These are phyloP conservation scores for Naganishia kalamii DNA, from an alignment of 768 basidiomycete species.

Conservation along the genomic window DNA sequence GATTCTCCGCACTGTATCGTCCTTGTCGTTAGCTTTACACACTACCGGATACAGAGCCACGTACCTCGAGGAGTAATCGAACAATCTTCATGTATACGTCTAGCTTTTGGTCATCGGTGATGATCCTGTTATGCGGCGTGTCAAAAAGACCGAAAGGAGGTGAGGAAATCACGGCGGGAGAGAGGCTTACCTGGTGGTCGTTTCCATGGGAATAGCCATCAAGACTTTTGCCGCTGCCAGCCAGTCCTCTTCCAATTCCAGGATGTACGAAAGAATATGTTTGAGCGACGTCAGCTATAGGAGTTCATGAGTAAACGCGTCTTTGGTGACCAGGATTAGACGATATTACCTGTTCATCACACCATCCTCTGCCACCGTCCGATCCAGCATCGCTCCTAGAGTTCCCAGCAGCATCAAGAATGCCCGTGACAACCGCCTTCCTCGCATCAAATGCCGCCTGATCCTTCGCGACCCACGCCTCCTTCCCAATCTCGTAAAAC, in stretches of 20 bases:
- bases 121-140: constrained; percentile 35
- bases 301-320: constrained; percentile 3
- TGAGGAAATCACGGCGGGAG: not conserved
- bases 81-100: constrained; percentile 89
- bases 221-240: constrained; percentile 83
- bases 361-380: constrained; percentile 67
- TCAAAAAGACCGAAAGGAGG: not conserved
- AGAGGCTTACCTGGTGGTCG: constrained; percentile 64
- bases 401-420: constrained; percentile 34
- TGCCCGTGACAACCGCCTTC: constrained; percentile 69
- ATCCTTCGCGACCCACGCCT: constrained; percentile 32
- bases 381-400: constrained; percentile 45
- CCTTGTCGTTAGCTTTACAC: not conserved
- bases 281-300: constrained; percentile 70
- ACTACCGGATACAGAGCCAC: not conserved
- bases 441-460: constrained; percentile 30
- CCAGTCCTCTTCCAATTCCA: constrained; percentile 89
- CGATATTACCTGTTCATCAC: constrained; percentile 76
- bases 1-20: constrained; percentile 70
- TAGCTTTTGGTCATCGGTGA: constrained; percentile 78
- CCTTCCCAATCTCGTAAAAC: constrained; percentile 29
- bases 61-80: constrained; percentile 72
- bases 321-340: not conserved
- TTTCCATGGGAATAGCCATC: constrained; percentile 86
- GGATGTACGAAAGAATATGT: constrained; percentile 82